A percentile compares a stretch with the other conserved stretches of the same genome.
Evolutionary conservation across 805 yeast species (phyloP).

Genomic region (Kodamaea laetipori): DNA sequence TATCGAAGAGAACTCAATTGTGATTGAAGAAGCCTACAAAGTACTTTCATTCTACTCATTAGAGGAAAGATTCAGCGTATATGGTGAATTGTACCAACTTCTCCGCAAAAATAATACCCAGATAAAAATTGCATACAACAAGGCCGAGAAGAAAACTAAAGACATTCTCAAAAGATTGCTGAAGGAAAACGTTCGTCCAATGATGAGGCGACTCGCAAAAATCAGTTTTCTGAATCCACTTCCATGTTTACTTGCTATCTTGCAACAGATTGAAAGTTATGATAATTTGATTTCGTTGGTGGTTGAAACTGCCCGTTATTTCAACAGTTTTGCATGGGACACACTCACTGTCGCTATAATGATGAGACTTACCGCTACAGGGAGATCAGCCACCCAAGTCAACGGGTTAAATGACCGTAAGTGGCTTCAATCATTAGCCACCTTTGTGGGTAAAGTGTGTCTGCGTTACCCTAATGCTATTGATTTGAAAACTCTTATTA

Average conservation of each 20-base stretch:
- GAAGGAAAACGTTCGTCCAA: slow-evolving; percentile 69
- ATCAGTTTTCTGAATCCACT: slow-evolving; percentile 77
- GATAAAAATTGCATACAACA: slow-evolving; percentile 59
- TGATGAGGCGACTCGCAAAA: slow-evolving; percentile 73
- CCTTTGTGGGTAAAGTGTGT: slow-evolving; percentile 76
- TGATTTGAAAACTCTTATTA: slow-evolving; percentile 62
- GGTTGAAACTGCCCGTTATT: slow-evolving; percentile 74
- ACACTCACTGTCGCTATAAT: slow-evolving; percentile 72
- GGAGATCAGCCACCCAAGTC: slow-evolving; percentile 65
- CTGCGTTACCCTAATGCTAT: slow-evolving; percentile 52
- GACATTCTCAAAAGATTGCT: slow-evolving; percentile 78
- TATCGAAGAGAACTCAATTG: slow-evolving; percentile 57
- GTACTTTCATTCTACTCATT: slow-evolving; percentile 56
- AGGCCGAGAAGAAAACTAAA: slow-evolving; percentile 78
- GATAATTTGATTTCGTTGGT: slow-evolving; percentile 80
- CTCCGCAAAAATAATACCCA: slow-evolving; percentile 56
- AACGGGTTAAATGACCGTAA: slow-evolving; percentile 80
- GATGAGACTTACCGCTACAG: slow-evolving; percentile 62
- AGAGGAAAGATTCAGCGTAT: slow-evolving; percentile 70
- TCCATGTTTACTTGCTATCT: slow-evolving; percentile 67
- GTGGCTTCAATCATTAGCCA: slow-evolving; percentile 84
- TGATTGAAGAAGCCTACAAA: slow-evolving; percentile 59
- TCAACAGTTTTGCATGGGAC: slow-evolving; percentile 83
- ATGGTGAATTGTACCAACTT: slow-evolving; percentile 72
- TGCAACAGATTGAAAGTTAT: slow-evolving; percentile 87